Base-by-base conservation (phyloP, 192 early-diverging fungal genomes). In the Oehlia diaphana region DNA sequence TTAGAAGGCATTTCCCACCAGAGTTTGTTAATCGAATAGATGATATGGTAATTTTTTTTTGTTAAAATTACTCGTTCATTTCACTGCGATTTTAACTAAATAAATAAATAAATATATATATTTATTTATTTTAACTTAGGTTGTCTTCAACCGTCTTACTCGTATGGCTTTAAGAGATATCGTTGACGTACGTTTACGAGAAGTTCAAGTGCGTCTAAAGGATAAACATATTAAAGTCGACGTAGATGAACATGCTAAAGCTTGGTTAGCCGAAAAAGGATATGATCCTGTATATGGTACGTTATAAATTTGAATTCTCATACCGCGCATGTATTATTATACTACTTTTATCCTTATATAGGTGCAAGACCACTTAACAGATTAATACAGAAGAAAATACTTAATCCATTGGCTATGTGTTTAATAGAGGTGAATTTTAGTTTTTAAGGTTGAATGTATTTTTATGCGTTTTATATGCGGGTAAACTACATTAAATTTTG, bases 261-360 rank as follows among this genome's bases (percentile, higher is more conserved):
- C 95, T 68, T 91, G 91, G 83, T 89, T 99, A 14, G 87, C 96
- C 12, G 82, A 88, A 58, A 82, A 89, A 53, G 90, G 96, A 21
- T 99, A 98, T 81, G 95, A 98, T 84, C 96, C 96, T 33, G 85
- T 92, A 13, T 99, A 96, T 84, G 98, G 89, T 44, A 87, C 64
- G 93, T 95, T 81, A 81, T 83, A 12, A 81, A 98, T 37, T 82
- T 76, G 47, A 31, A 61, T 39, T 68, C 10, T 6, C 28, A 35
- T 16, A 68, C 19, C 4, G 19, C 33, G 39, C 19, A 35, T 6
- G 6, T 37, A 35, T 16, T 33, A 14, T 19, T 68, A 33, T 16
- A 37, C 31, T 31, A 35, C 14, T 39, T 19, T 68, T 33, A n/a
- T n/a, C 63, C 10, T 7, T 21, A 12, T 35, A 62, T 61, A 62